These are phyloP conservation scores for Capsicum pubescens DNA, from an alignment of 257 asterid genomes.

Conservation along the genomic window DNA sequence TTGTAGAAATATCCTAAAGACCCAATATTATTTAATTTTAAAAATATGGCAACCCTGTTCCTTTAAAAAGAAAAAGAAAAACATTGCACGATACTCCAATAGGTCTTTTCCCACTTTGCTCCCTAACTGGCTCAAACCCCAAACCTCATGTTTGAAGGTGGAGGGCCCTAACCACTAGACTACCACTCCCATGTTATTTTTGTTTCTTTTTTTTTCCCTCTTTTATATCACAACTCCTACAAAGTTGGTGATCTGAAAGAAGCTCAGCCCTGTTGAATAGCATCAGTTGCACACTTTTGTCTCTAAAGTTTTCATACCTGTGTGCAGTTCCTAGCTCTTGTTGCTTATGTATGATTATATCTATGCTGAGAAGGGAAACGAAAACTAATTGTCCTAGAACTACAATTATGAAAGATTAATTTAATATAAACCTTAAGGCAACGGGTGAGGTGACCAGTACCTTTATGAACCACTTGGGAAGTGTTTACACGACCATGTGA, in stretches of 20 bases:
- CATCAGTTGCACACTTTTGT: neutral
- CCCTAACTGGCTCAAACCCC: neutral
- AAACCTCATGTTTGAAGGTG: constrained; percentile 16
- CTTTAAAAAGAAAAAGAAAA: neutral
- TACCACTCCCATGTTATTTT: constrained; percentile 12
- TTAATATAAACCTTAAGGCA: neutral
- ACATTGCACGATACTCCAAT: neutral
- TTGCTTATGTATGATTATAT: neutral
- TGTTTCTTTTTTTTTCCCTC: neutral
- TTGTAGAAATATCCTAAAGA: neutral
- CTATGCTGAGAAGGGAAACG: constrained; percentile 8
- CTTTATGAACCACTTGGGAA: constrained; percentile 6
- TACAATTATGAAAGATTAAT: neutral
- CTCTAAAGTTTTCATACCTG: neutral
- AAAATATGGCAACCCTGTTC: neutral
- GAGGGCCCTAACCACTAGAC: neutral
- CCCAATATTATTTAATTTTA: neutral
- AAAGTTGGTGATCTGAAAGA: neutral
- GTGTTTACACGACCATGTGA: constrained; percentile 16
- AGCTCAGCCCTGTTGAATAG: constrained; percentile 19
- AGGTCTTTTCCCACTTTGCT: constrained; percentile 2
- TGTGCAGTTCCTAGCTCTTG: neutral
- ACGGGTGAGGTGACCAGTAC: neutral
- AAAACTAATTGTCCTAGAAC: constrained; percentile 1
- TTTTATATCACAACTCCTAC: neutral